phyloP scores from a whole-genome alignment of 805 yeast genomes.

The Sugiyamaella lignohabitans region DNA sequence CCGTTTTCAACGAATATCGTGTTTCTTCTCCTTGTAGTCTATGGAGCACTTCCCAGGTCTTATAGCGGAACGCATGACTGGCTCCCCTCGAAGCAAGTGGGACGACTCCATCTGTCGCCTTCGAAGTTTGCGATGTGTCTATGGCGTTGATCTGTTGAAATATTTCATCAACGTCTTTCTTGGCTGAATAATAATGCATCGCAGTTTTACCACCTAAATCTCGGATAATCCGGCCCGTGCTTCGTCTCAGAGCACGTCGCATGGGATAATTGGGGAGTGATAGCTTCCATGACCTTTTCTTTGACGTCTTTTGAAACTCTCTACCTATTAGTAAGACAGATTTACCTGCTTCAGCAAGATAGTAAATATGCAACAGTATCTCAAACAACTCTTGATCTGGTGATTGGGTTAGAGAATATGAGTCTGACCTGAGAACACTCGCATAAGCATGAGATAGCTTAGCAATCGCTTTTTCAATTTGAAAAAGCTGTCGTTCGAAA shows the following conservation, averaged over 20 bases:
- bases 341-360: slow-evolving; percentile 38
- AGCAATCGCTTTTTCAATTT: background rate
- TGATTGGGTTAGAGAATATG: background rate
- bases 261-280: slow-evolving; percentile 37
- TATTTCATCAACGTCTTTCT: slow-evolving; percentile 41
- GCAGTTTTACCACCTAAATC: slow-evolving; percentile 46
- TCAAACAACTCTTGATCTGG: slow-evolving; percentile 33
- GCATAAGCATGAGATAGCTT: background rate
- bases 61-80: slow-evolving; percentile 26
- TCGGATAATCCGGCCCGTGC: slow-evolving; percentile 38
- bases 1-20: slow-evolving; percentile 40
- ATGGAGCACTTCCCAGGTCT: slow-evolving; percentile 35
- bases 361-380: slow-evolving; percentile 37
- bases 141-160: slow-evolving; percentile 40
- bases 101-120: slow-evolving; percentile 28
- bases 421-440: background rate
- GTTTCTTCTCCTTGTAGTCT: slow-evolving; percentile 35
- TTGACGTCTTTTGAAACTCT: slow-evolving; percentile 9
- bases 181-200: slow-evolving; percentile 38
- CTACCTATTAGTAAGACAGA: slow-evolving; percentile 21
- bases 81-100: slow-evolving; percentile 27
- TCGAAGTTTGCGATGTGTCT: slow-evolving; percentile 35
- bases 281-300: slow-evolving; percentile 33
- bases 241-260: slow-evolving; percentile 35
- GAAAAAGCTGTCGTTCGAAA: background rate